phyloP scores from a whole-genome alignment of 306 rosid species.

The Canavalia gladiata region DNA sequence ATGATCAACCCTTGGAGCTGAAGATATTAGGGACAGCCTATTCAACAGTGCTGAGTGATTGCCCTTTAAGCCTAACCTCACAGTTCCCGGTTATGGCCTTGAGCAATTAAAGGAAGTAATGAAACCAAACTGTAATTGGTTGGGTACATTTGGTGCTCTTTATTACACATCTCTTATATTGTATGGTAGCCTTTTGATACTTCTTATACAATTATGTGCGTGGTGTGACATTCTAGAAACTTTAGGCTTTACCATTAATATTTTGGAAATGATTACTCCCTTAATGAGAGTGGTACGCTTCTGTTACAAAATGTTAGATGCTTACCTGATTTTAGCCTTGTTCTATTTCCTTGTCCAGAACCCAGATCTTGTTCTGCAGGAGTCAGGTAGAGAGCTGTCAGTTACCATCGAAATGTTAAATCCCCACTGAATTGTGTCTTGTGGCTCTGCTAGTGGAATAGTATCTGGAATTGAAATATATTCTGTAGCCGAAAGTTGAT shows the following conservation, averaged over 20 bases:
- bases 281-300: constrained; percentile 18
- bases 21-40: constrained; percentile 8
- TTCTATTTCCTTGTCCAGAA: constrained; percentile 9
- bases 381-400: constrained; percentile 1
- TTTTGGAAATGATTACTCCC: constrained; percentile 31
- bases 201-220: constrained; percentile 18
- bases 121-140: constrained; percentile 13
- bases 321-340: constrained; percentile 4
- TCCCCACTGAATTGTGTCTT: background rate
- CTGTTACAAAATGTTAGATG: constrained; percentile 5
- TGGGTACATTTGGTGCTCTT: constrained; percentile 33
- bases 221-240: constrained; percentile 17
- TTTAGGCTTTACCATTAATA: background rate
- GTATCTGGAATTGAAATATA: constrained; percentile 24
- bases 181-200: constrained; percentile 25
- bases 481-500: constrained; percentile 20
- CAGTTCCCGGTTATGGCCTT: background rate
- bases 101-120: constrained; percentile 11
- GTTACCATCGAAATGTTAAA: constrained; percentile 1
- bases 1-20: constrained; percentile 26
- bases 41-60: constrained; percentile 3
- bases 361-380: constrained; percentile 9
- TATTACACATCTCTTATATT: constrained; percentile 32
- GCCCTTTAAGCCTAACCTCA: constrained; percentile 3
- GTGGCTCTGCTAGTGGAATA: background rate